Evolutionary conservation across 768 basidiomycete species (phyloP).

Genomic region (Crucibulum laeve): DNA sequence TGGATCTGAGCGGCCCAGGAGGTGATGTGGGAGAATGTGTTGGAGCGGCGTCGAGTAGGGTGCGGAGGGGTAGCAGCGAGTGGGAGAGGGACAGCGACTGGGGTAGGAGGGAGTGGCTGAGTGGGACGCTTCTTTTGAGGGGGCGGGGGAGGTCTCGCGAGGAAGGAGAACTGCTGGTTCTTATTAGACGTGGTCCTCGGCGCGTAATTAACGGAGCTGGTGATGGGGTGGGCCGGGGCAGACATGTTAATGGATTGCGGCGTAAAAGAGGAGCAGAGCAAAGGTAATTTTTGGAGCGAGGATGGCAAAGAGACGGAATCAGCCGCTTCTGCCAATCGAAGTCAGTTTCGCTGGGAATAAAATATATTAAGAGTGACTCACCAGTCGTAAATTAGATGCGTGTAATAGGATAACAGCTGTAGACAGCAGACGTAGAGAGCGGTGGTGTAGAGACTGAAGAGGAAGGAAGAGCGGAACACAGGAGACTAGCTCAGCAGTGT

Average conservation of each 20-base stretch:
- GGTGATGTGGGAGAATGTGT: conserved; percentile 44
- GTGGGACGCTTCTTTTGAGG: conserved; percentile 27
- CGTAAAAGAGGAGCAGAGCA: no score
- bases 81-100: conserved; percentile 7
- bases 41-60: conserved; percentile 28
- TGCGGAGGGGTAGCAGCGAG: conserved; percentile 9
- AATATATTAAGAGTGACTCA: background rate
- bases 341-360: no score
- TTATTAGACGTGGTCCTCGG: conserved; percentile 12
- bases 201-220: background rate
- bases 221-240: no score
- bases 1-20: conserved; percentile 65
- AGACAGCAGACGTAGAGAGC: conserved; percentile 7
- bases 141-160: conserved; percentile 34
- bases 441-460: conserved; percentile 6
- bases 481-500: conserved; percentile 23
- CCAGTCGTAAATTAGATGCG: background rate
- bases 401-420: background rate
- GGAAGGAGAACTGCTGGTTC: conserved; percentile 33
- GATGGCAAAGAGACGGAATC: no score
- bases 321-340: no score
- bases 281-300: no score
- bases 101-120: conserved; percentile 22
- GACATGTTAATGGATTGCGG: no score
- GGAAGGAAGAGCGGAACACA: conserved; percentile 11